Base-by-base conservation (phyloP, 139 green algal species). In the Medakamo hakoo region DNA sequence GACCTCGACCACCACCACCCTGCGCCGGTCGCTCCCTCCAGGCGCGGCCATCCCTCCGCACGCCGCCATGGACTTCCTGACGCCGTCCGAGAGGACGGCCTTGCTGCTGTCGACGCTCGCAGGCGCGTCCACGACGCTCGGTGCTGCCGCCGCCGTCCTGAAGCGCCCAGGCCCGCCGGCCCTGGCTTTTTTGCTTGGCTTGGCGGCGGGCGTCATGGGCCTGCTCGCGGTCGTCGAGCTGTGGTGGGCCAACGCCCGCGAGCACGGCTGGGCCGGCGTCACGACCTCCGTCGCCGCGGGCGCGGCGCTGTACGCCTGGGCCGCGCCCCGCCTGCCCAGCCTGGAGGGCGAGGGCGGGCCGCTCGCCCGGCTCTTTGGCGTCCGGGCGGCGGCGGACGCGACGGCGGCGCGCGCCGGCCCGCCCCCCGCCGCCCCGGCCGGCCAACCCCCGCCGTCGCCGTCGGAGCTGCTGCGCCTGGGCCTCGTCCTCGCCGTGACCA, bases 171-270 rank as follows among this genome's bases (percentile, higher is more conserved):
- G 77, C 59, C 66, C 82, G n/a, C 30, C 28, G 0, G 57, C 72
- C 24, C 76, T 95, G 30, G 80, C 83, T 5, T 85, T 87, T 25
- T 74, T 95, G 26, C 70, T 95, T 3, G 84, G 84, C 1, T 59
- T 80, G 1, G 76, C 76, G 27, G 81, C 80, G 4, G 73, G 76
- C 3, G 88, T 95, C 0, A 95, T 95, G 88, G 60, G 77, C 20
- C 78, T 78, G 4, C 74, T 95, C 23, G 84, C 74, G n/a, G 63
- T 86, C 1, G 68, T 81, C 4, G 88, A 95, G 68, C 75, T 95
- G 67, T 84, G 81, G 62, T 57, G 85, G 3, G 69, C 78, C 30
- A 93, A 91, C 59, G 80, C 77, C 1, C 48, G 81, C 9, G 66
- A 82, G 52, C 55, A 87, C 60, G 76, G 77, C 4, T 68, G 71